Conservation (phyloP, 2,329 filamentous ascomycete species). For the Coleophoma eucalyptorum region DNA sequence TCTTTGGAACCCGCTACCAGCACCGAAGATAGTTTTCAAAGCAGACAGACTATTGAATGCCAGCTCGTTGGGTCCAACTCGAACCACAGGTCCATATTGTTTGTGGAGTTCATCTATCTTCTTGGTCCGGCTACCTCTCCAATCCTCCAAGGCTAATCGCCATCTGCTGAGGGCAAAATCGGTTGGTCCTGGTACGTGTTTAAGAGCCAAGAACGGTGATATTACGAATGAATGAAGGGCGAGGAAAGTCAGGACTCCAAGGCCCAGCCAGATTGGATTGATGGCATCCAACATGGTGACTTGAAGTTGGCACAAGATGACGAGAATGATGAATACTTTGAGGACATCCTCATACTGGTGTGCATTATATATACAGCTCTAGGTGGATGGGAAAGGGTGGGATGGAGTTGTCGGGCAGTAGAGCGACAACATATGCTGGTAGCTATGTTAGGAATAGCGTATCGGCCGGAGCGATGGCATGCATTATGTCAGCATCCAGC, state of each 20-base stretch:
- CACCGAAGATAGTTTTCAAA: conserved; percentile 45
- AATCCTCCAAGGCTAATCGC: conserved; percentile 14
- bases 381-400: neutral
- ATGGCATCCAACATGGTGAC: neutral
- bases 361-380: neutral
- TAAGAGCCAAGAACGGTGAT: conserved; percentile 4
- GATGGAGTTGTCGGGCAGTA: neutral
- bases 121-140: conserved; percentile 8
- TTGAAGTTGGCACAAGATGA: neutral
- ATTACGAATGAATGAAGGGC: neutral
- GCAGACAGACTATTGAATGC: conserved; percentile 32
- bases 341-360: neutral
- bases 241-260: neutral
- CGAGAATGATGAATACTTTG: neutral
- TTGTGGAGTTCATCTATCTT: conserved; percentile 14
- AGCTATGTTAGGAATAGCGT: too few species aligned
- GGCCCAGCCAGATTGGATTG: neutral
- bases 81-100: conserved; percentile 9
- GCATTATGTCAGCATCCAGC: too few species aligned
- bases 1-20: conserved; percentile 44
- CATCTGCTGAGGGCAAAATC: conserved; percentile 13
- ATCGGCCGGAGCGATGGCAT: too few species aligned
- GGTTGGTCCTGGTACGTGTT: conserved; percentile 11
- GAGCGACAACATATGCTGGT: too few species aligned
- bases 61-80: conserved; percentile 24